These are phyloP conservation scores for Trametes villosa DNA, from an alignment of 768 basidiomycete species.

Conservation along the genomic window DNA sequence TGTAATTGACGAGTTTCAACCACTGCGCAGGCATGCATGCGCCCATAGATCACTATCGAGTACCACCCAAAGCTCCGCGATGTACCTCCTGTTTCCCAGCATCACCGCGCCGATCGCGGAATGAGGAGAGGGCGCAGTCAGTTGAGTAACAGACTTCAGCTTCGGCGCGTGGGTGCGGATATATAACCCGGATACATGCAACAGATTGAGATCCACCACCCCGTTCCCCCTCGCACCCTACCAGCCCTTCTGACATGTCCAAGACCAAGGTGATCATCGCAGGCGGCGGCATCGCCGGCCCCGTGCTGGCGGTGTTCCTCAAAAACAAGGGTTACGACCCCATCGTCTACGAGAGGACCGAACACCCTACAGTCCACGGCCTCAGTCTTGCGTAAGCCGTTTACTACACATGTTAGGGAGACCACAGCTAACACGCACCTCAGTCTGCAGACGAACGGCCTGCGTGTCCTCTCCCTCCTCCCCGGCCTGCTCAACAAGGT, in stretches of 20 bases:
- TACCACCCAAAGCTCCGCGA: too few species aligned
- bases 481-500: constrained; percentile 22
- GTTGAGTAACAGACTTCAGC: too few species aligned
- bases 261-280: constrained; percentile 41
- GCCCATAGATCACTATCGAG: too few species aligned
- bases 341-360: constrained; percentile 40
- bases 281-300: constrained; percentile 46
- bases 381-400: constrained; percentile 38
- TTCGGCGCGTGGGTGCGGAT: too few species aligned
- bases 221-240: too few species aligned
- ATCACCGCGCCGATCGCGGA: too few species aligned
- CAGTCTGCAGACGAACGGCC: neutral
- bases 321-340: constrained; percentile 43
- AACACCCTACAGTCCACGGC: constrained; percentile 30
- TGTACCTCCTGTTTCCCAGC: too few species aligned
- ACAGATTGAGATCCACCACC: too few species aligned
- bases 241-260: neutral
- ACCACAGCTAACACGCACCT: neutral
- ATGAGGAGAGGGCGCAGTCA: too few species aligned
- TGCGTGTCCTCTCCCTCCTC: constrained; percentile 17
- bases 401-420: neutral
- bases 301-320: constrained; percentile 43
- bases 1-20: too few species aligned
- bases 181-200: too few species aligned
- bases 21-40: too few species aligned